Base-by-base conservation (phyloP, 1,284 basidiomycete species). In the Apiotrichum mycotoxinovorans region DNA sequence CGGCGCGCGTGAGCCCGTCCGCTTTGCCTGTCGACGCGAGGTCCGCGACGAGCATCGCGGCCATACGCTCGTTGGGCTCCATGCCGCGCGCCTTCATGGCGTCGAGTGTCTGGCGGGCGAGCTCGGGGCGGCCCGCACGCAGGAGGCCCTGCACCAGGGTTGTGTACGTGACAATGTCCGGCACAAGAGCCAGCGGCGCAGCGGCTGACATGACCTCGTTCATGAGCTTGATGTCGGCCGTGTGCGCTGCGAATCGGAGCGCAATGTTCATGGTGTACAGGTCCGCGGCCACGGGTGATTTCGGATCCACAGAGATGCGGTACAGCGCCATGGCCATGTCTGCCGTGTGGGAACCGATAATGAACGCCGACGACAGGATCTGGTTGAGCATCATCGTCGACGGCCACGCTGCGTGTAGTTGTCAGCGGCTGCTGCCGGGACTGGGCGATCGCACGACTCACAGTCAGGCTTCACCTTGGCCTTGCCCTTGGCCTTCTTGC, bases 141-240 rank as follows among this genome's bases (percentile, higher is more conserved):
- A 88, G 81, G 55, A 92, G 71, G 1, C 87, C 86, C 25, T 85
- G 83, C 14, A 92, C 83, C 27, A 93, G 81, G 4, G 85, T 88
- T 3, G 89, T 88, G 72, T 86, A 93, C 0, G 87, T 91, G 73
- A 86, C 84, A 5, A 86, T 83, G 67, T 93, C 89, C 10, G 88
- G 88, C 12, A 73, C 65, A 34, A 91, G 67, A 0, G 80, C 80
- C 2, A 65, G 61, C 23, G 75, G 78, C 4, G 78, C 73, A 22
- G 80, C 76, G 75, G 91, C 83, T 43, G 77, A 75, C 56, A 83
- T 80, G 23, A 93, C 74, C 22, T 83, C 59, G 17, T 84, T 83
- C 60, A 92, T 75, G 71, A 8, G 76, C 56, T 81, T 80, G 66
- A 89, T 80, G 66, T 91, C 82, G 23, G 80, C 80, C 43, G 78